phyloP scores from a whole-genome alignment of 108 stramenopile species.

The Cyclotella atomus region DNA sequence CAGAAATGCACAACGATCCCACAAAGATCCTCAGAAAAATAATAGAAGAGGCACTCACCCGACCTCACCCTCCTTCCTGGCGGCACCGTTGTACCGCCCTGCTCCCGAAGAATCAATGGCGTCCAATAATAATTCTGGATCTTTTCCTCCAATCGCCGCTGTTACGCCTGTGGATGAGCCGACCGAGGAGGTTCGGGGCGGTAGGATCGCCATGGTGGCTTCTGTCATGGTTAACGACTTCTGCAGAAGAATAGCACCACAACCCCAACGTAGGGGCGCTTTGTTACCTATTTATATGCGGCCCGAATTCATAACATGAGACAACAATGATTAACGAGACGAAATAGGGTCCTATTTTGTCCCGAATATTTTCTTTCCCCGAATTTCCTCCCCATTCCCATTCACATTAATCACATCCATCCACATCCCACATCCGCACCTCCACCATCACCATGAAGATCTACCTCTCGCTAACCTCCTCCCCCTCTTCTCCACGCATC shows the following conservation, averaged over 20 bases:
- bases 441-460: conserved; percentile 27
- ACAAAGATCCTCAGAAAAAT: background rate
- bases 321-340: too few species aligned
- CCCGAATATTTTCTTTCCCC: too few species aligned
- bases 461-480: conserved; percentile 49
- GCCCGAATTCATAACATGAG: too few species aligned
- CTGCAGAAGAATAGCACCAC: too few species aligned
- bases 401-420: too few species aligned
- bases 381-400: too few species aligned
- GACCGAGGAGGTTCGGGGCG: background rate
- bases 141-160: conserved; percentile 19
- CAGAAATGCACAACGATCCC: background rate
- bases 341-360: too few species aligned
- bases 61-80: background rate
- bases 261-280: too few species aligned
- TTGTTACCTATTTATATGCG: too few species aligned
- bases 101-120: conserved; percentile 43
- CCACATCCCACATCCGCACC: too few species aligned
- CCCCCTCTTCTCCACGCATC: conserved; percentile 42
- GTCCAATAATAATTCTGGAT: conserved; percentile 60
- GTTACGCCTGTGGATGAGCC: background rate
- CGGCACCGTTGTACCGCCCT: background rate
- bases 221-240: conserved; percentile 4
- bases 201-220: background rate
- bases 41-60: conserved; percentile 1